A percentile compares a stretch with the other conserved stretches of the same genome.
Conservation (phyloP, 2,329 filamentous ascomycete genomes). For the Xylaria sp. region DNA sequence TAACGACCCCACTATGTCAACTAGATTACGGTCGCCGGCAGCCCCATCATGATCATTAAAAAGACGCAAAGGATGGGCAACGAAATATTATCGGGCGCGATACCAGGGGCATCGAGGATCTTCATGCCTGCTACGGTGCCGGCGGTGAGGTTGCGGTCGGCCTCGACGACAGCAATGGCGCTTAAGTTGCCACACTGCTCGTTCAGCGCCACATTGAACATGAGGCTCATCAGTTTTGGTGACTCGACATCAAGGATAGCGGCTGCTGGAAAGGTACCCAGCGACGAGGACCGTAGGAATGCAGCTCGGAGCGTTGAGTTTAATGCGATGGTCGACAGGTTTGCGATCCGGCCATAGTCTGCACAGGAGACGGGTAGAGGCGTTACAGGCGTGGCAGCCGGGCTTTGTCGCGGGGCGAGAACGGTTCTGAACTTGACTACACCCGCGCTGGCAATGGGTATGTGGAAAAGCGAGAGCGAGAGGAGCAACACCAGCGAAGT, state of each 20-base stretch:
- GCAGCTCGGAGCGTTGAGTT: conserved; percentile 54
- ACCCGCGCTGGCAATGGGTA: conserved; percentile 27
- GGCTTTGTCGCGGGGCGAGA: conserved; percentile 34
- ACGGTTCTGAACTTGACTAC: conserved; percentile 26
- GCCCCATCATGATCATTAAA: conserved; percentile 36
- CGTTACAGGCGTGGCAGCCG: conserved; percentile 20
- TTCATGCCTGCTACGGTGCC: conserved; percentile 47
- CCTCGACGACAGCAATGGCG: conserved; percentile 49
- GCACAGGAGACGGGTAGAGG: conserved; percentile 40
- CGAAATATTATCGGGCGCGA: conserved; percentile 28
- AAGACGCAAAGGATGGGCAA: conserved; percentile 32
- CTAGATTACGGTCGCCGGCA: conserved; percentile 34
- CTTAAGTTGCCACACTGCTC: conserved; percentile 52
- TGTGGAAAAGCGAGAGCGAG: conserved; percentile 32
- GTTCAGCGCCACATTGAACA: conserved; percentile 49
- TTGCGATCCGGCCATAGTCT: conserved; percentile 52
- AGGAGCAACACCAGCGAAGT: conserved; percentile 33
- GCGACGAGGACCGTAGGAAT: conserved; percentile 49
- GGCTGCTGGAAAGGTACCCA: conserved; percentile 47
- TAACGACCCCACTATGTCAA: background rate
- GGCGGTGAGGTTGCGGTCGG: conserved; percentile 50
- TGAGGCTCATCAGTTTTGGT: conserved; percentile 46
- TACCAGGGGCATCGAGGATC: conserved; percentile 43
- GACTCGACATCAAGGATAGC: conserved; percentile 50
- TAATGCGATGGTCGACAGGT: conserved; percentile 52